Conservation (phyloP, 768 basidiomycete genomes). For the Calvatia gigantea region DNA sequence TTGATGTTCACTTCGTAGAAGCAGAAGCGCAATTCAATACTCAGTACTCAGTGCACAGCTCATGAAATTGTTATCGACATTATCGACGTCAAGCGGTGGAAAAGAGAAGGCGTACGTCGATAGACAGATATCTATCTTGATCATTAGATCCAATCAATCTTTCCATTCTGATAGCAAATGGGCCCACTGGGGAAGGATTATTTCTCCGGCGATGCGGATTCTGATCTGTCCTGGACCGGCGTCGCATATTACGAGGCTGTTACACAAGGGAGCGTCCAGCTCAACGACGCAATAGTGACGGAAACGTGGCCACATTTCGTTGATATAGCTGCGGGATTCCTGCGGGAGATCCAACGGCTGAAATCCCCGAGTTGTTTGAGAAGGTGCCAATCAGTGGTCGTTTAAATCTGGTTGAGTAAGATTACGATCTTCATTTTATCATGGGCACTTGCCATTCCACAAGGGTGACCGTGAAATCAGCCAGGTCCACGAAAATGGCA, state of each 20-base stretch:
- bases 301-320: neutral
- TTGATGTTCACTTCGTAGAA: neutral
- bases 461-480: neutral
- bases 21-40: neutral
- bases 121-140: no score
- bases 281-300: neutral
- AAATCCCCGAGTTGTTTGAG: neutral
- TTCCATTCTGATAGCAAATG: neutral
- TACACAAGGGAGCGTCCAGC: slow-evolving; percentile 3
- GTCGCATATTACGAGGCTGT: neutral
- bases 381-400: neutral
- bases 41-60: no score
- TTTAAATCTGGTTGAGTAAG: neutral
- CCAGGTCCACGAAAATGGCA: neutral
- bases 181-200: neutral
- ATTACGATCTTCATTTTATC: neutral
- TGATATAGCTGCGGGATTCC: neutral
- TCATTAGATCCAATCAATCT: no score
- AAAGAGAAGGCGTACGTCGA: no score
- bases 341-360: neutral
- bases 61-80: no score
- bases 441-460: neutral
- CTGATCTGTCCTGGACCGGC: neutral
- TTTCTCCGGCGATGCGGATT: slow-evolving; percentile 2
- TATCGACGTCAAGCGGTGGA: no score